A percentile compares a stretch with the other conserved stretches of the same genome.
Evolutionary conservation across 1,284 basidiomycete species (phyloP).

Genomic region (Stereum hirsutum): DNA sequence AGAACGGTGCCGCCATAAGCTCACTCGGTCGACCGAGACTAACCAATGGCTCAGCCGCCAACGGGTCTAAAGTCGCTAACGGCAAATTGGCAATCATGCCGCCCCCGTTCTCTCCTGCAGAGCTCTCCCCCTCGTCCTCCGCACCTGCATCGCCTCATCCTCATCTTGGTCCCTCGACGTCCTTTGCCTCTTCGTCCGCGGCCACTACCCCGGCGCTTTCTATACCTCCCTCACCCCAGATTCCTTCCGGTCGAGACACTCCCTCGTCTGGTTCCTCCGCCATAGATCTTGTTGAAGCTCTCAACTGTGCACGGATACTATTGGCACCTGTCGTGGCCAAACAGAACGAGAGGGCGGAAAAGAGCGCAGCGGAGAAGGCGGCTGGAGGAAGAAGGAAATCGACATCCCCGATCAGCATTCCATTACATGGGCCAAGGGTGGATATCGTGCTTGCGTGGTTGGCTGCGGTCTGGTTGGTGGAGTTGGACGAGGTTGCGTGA

Average conservation of each 20-base stretch:
- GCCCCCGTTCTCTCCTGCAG: no score
- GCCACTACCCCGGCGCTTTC: slow-evolving; percentile 9
- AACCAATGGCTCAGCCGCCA: background rate
- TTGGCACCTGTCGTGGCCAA: slow-evolving; percentile 56
- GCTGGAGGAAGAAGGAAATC: slow-evolving; percentile 35
- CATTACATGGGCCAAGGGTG: slow-evolving; percentile 73
- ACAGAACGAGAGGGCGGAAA: slow-evolving; percentile 44
- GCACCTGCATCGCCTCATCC: slow-evolving; percentile 15
- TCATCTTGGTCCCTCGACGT: slow-evolving; percentile 10
- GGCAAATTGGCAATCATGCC: slow-evolving; percentile 37
- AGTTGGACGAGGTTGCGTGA: slow-evolving; percentile 44
- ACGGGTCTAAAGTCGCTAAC: slow-evolving; percentile 16
- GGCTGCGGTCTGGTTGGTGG: slow-evolving; percentile 64
- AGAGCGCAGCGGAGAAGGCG: slow-evolving; percentile 37
- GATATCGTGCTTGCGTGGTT: slow-evolving; percentile 78
- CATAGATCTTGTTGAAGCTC: slow-evolving; percentile 30
- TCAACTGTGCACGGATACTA: slow-evolving; percentile 60
- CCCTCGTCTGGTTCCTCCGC: slow-evolving; percentile 19
- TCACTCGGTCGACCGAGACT: slow-evolving; percentile 27
- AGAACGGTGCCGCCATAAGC: slow-evolving; percentile 46
- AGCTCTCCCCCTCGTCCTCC: slow-evolving; percentile 16
- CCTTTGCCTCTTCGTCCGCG: slow-evolving; percentile 4
- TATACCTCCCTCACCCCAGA: no score
- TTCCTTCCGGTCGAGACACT: slow-evolving; percentile 13
- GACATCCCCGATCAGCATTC: slow-evolving; percentile 62